phyloP scores from a whole-genome alignment of 1,284 basidiomycete genomes.

The Leccinum subfulvum region DNA sequence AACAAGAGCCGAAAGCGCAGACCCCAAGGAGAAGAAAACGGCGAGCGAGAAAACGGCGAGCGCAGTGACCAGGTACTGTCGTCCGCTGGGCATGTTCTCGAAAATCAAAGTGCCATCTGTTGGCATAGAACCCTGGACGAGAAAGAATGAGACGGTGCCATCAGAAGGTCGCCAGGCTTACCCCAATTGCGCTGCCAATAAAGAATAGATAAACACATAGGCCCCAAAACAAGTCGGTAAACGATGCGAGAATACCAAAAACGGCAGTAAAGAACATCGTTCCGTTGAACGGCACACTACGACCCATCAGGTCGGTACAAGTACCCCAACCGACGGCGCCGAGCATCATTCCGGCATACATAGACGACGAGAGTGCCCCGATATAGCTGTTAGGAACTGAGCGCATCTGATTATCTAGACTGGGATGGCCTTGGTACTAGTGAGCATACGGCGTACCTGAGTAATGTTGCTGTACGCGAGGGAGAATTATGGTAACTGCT shows the following conservation, averaged over 20 bases:
- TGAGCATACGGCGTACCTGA: background rate
- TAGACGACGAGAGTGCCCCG: background rate
- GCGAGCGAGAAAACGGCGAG: constrained; percentile 89
- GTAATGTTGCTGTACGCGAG: background rate
- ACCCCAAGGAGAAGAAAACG: constrained; percentile 91
- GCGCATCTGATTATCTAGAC: background rate
- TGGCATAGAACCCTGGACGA: constrained; percentile 83
- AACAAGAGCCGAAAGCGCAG: constrained; percentile 79
- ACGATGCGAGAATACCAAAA: background rate
- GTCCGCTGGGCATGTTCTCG: constrained; percentile 91
- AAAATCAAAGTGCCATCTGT: constrained; percentile 93
- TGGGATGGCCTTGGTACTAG: background rate
- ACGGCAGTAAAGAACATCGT: background rate
- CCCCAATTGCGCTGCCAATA: constrained; percentile 89
- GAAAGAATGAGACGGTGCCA: background rate
- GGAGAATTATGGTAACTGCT: background rate
- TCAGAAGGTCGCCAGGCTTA: constrained; percentile 31
- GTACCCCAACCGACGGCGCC: background rate
- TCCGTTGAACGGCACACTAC: background rate
- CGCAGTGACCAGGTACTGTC: constrained; percentile 90
- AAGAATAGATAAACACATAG: constrained; percentile 33
- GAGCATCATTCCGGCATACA: background rate
- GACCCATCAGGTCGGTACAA: background rate
- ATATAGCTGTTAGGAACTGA: background rate
- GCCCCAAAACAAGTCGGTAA: background rate